Evolutionary conservation across 768 basidiomycete species (phyloP).

Genomic region (Lepiota brunneoincarnata): DNA sequence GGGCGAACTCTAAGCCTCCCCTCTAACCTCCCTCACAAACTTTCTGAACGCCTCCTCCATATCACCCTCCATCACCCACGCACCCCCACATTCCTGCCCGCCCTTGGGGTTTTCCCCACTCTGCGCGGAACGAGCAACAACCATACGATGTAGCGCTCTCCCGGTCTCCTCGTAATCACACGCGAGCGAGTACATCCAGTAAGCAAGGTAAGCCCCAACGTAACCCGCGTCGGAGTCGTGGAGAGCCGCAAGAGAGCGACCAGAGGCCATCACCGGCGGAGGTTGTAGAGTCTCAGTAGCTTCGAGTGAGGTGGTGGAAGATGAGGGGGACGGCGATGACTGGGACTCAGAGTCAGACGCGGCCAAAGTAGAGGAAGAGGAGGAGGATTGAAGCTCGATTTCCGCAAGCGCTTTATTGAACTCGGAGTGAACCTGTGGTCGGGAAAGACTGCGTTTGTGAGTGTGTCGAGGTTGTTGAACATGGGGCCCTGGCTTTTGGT

Average conservation of each 20-base stretch:
- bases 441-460: conserved; percentile 9
- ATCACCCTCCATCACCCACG: conserved; percentile 18
- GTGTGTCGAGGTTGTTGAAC: neutral
- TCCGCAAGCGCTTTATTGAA: conserved; percentile 16
- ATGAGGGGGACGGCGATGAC: conserved; percentile 6
- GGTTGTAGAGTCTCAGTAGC: conserved; percentile 3
- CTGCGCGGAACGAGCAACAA: conserved; percentile 18
- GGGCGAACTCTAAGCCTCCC: neutral
- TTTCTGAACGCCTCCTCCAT: conserved; percentile 28
- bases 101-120: neutral
- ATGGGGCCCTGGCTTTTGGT: neutral
- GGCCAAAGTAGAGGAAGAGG: conserved; percentile 7
- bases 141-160: conserved; percentile 30
- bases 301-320: conserved; percentile 2
- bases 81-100: neutral
- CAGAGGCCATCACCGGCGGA: conserved; percentile 22
- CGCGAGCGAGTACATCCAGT: conserved; percentile 42
- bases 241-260: conserved; percentile 34
- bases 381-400: conserved; percentile 10
- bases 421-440: conserved; percentile 16
- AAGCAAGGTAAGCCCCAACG: conserved; percentile 38
- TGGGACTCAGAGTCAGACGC: conserved; percentile 5
- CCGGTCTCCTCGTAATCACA: conserved; percentile 42
- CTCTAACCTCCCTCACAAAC: conserved; percentile 23
- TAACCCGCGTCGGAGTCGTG: conserved; percentile 39